Conservation (phyloP, 768 basidiomycete genomes). For the Xanthoconium purpureum region DNA sequence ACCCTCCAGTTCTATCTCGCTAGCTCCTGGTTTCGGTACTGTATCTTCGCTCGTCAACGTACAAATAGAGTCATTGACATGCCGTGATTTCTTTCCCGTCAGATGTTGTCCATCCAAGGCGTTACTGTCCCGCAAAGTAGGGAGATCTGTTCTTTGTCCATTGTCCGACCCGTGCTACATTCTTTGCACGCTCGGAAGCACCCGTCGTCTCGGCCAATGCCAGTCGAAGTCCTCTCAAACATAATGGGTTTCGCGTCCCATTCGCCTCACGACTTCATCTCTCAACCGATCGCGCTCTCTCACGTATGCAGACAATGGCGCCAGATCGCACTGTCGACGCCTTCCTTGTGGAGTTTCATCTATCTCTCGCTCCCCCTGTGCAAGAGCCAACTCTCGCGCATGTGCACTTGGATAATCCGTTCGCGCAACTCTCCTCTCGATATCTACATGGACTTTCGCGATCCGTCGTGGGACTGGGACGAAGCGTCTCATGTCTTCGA, state of each 20-base stretch:
- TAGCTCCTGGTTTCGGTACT: neutral
- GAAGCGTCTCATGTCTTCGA: slow-evolving; percentile 42
- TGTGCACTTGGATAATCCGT: slow-evolving; percentile 40
- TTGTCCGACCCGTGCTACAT: neutral
- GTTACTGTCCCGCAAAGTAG: neutral
- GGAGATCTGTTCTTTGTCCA: neutral
- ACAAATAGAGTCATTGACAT: neutral
- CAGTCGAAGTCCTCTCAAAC: slow-evolving; percentile 35
- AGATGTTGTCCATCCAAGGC: slow-evolving; percentile 15
- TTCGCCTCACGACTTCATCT: slow-evolving; percentile 25
- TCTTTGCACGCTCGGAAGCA: neutral
- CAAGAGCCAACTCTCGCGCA: slow-evolving; percentile 36
- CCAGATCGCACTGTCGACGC: slow-evolving; percentile 41
- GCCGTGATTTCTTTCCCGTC: neutral
- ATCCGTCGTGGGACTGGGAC: slow-evolving; percentile 55
- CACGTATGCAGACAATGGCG: slow-evolving; percentile 54
- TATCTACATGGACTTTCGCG: slow-evolving; percentile 56
- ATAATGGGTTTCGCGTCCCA: slow-evolving; percentile 35
- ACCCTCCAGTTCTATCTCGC: neutral
- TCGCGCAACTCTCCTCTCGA: slow-evolving; percentile 47
- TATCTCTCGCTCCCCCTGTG: slow-evolving; percentile 43
- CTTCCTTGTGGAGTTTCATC: slow-evolving; percentile 52
- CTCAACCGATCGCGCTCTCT: slow-evolving; percentile 36
- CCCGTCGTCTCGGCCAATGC: slow-evolving; percentile 18
- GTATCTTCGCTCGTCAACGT: neutral